These are phyloP conservation scores for Aquilaria agallochum DNA, from an alignment of 441 rosid genomes.

Conservation along the genomic window DNA sequence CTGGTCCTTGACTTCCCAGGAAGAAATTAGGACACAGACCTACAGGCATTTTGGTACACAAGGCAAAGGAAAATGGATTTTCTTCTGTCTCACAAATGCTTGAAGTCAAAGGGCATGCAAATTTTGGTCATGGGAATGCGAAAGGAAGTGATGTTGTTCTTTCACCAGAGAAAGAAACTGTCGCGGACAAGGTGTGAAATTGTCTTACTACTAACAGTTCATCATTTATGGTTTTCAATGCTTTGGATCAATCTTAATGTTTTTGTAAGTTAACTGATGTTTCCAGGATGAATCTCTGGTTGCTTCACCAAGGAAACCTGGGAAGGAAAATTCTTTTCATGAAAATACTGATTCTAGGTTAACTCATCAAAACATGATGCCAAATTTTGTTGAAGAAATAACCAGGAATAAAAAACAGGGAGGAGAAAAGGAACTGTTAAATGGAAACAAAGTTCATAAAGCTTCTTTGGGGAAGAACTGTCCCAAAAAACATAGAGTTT, in stretches of 20 bases:
- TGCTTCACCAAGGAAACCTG: constrained; percentile 34
- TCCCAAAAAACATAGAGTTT: constrained; percentile 16
- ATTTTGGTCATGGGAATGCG: constrained; percentile 21
- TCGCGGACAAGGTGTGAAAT: constrained; percentile 31
- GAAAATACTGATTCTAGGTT: constrained; percentile 22
- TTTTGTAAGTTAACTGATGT: constrained; percentile 12
- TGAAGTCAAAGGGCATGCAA: constrained; percentile 38
- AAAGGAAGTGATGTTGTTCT: constrained; percentile 16
- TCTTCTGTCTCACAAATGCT: constrained; percentile 73
- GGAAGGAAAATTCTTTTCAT: constrained; percentile 58
- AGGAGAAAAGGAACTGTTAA: constrained; percentile 34
- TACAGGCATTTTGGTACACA: constrained; percentile 57
- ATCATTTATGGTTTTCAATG: constrained; percentile 6
- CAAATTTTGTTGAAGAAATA: constrained; percentile 20
- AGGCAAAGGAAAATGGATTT: constrained; percentile 68
- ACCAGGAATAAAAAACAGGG: constrained; percentile 36
- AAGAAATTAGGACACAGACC: constrained; percentile 76
- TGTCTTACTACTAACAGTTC: neutral
- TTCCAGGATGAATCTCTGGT: constrained; percentile 26
- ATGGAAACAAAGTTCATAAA: constrained; percentile 17
- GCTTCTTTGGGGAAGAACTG: constrained; percentile 14
- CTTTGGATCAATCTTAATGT: neutral
- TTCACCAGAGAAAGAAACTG: constrained; percentile 23
- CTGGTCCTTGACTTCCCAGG: constrained; percentile 31
- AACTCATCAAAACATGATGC: constrained; percentile 15